These are phyloP conservation scores for Trichophyton simii DNA, from an alignment of 2,329 filamentous ascomycete species.

Conservation along the genomic window DNA sequence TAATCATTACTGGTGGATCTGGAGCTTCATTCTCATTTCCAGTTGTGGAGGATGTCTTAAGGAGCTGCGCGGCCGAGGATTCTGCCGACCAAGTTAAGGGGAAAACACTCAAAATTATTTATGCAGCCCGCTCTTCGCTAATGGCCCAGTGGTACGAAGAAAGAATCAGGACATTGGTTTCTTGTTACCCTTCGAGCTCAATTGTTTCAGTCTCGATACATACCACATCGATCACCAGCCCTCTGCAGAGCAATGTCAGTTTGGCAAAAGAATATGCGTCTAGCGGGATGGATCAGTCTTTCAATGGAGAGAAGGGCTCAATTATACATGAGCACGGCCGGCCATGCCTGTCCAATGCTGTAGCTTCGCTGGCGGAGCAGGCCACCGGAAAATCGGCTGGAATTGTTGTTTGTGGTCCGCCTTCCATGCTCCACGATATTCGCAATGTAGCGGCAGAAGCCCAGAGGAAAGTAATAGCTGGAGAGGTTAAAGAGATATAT, in stretches of 20 bases:
- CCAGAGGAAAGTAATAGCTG: slow-evolving; percentile 28
- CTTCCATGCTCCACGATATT: slow-evolving; percentile 38
- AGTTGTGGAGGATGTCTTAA: slow-evolving; percentile 33
- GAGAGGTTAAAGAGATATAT: slow-evolving; percentile 28
- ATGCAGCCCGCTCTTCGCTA: slow-evolving; percentile 1
- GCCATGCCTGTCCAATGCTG: slow-evolving; percentile 23
- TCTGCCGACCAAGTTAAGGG: neutral
- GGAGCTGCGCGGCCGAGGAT: neutral
- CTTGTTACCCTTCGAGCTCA: slow-evolving; percentile 6
- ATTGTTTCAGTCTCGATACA: slow-evolving; percentile 16
- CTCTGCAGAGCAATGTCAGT: neutral
- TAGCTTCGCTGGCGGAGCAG: slow-evolving; percentile 8
- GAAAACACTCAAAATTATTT: neutral
- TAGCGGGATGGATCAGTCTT: neutral
- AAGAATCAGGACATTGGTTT: slow-evolving; percentile 4
- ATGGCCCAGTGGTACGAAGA: slow-evolving; percentile 15
- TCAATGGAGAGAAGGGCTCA: neutral
- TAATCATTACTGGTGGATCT: slow-evolving; percentile 45
- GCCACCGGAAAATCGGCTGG: slow-evolving; percentile 15
- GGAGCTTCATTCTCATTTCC: slow-evolving; percentile 43
- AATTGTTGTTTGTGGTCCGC: slow-evolving; percentile 30
- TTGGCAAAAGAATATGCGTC: neutral
- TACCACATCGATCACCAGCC: slow-evolving; percentile 10
- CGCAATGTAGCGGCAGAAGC: slow-evolving; percentile 36
- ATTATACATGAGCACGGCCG: slow-evolving; percentile 15